Evolutionary conservation across 2,329 filamentous ascomycete genomes (phyloP).

Genomic region (Botrytis tulipae): DNA sequence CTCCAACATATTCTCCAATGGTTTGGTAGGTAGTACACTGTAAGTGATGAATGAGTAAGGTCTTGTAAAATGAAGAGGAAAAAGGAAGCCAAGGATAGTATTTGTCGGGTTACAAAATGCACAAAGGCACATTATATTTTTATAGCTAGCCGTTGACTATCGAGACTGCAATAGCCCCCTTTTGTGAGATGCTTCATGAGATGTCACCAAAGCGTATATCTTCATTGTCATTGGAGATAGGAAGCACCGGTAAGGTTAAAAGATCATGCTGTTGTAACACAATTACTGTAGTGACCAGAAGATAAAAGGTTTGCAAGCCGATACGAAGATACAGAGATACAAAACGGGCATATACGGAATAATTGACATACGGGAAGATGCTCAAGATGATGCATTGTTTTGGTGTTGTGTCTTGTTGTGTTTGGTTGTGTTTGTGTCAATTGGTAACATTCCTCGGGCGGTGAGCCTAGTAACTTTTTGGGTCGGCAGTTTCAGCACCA

Average conservation of each 20-base stretch:
- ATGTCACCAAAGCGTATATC: neutral
- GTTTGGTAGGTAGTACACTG: neutral
- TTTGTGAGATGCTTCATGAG: neutral
- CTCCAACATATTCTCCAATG: conserved; percentile 1
- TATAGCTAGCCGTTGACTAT: neutral
- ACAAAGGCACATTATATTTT: neutral
- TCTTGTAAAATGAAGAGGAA: neutral
- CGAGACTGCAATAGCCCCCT: neutral
- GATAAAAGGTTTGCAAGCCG: neutral
- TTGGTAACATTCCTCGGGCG: conserved; percentile 4
- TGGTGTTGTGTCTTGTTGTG: conserved; percentile 7
- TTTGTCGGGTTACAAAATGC: neutral
- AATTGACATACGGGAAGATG: neutral
- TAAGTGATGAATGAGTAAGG: neutral
- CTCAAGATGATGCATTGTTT: conserved; percentile 16
- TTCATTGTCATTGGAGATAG: neutral
- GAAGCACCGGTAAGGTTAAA: neutral
- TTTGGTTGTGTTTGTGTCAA: conserved; percentile 6
- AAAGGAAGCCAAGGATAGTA: neutral
- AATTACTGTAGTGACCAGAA: neutral
- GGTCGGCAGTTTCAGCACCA: neutral
- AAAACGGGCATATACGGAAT: neutral
- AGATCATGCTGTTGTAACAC: neutral
- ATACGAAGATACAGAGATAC: neutral
- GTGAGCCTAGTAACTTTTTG: conserved; percentile 1